Conservation (phyloP, 495 filamentous ascomycete species). For the Polyplosphaeria fusca region DNA sequence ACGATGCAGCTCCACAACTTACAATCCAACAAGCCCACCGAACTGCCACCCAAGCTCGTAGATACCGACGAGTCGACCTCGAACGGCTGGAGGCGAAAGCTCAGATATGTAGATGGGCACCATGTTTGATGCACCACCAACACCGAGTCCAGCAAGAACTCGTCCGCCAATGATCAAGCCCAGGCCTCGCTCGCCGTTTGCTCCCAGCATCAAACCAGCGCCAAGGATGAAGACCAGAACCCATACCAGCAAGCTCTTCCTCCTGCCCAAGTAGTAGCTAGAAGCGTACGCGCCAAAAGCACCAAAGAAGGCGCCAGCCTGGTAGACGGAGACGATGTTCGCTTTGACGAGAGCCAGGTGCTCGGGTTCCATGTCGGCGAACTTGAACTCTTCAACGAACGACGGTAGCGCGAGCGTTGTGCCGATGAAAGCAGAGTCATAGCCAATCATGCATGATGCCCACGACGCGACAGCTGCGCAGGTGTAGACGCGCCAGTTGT, state of each 20-base stretch:
- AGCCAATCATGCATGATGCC: constrained; percentile 69
- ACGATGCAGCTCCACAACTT: constrained; percentile 46
- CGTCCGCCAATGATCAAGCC: constrained; percentile 51
- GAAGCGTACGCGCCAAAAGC: constrained; percentile 30
- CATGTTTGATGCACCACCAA: constrained; percentile 42
- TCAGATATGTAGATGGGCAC: constrained; percentile 48
- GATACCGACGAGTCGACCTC: constrained; percentile 54
- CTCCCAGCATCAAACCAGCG: constrained; percentile 33
- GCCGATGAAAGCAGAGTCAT: constrained; percentile 31
- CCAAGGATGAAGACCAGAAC: constrained; percentile 34
- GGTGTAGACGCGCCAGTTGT: constrained; percentile 71
- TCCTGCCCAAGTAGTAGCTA: constrained; percentile 32
- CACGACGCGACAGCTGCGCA: constrained; percentile 62
- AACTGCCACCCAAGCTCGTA: constrained; percentile 74
- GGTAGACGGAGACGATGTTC: constrained; percentile 62
- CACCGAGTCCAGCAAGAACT: constrained; percentile 42
- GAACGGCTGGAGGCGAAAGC: constrained; percentile 43
- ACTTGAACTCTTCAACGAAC: constrained; percentile 24
- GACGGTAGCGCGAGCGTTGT: constrained; percentile 26
- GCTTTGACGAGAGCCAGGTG: constrained; percentile 17
- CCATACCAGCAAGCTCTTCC: constrained; percentile 30
- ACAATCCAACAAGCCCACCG: constrained; percentile 70
- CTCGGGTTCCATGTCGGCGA: not conserved
- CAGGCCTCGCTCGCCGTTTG: constrained; percentile 54
- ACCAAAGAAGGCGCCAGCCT: constrained; percentile 43